phyloP scores from a whole-genome alignment of 768 basidiomycete genomes.

The Boletellus ananiceps region DNA sequence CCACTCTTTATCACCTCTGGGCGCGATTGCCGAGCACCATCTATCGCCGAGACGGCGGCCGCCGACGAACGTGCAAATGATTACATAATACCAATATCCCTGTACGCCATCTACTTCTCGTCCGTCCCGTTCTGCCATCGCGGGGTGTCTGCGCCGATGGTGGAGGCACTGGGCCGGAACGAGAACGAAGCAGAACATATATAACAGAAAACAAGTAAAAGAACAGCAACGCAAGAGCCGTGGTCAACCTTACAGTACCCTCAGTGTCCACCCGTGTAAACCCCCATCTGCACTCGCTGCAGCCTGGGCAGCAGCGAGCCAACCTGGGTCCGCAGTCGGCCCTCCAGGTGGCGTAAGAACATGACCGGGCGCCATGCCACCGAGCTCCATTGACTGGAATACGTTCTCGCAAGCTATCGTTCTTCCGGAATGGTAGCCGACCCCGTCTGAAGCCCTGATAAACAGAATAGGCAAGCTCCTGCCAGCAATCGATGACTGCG shows the following conservation, averaged over 20 bases:
- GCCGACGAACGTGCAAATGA: constrained; percentile 26
- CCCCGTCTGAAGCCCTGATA: constrained; percentile 77
- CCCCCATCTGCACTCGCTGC: constrained; percentile 62
- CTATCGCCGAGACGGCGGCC: constrained; percentile 11
- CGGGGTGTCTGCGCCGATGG: not conserved
- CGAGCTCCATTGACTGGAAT: constrained; percentile 65
- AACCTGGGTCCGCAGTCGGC: constrained; percentile 51
- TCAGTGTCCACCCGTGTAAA: constrained; percentile 73
- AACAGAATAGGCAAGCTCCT: constrained; percentile 75
- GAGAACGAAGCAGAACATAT: constrained; percentile 22
- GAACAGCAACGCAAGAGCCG: constrained; percentile 23
- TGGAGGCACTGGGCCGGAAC: constrained; percentile 3
- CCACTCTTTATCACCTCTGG: constrained; percentile 3
- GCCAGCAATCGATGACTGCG: constrained; percentile 52
- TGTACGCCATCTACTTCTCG: not conserved
- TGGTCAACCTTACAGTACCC: constrained; percentile 56
- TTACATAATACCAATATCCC: constrained; percentile 5
- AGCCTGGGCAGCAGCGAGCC: constrained; percentile 72
- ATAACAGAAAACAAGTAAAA: constrained; percentile 25
- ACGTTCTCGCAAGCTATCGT: constrained; percentile 80
- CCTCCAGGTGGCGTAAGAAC: constrained; percentile 43
- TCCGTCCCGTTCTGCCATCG: constrained; percentile 1
- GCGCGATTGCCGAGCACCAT: not conserved
- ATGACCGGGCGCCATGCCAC: constrained; percentile 41
- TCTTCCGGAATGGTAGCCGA: constrained; percentile 85